These are phyloP conservation scores for Pleurotus salmoneostramineus DNA, from an alignment of 768 basidiomycete genomes.

Conservation along the genomic window DNA sequence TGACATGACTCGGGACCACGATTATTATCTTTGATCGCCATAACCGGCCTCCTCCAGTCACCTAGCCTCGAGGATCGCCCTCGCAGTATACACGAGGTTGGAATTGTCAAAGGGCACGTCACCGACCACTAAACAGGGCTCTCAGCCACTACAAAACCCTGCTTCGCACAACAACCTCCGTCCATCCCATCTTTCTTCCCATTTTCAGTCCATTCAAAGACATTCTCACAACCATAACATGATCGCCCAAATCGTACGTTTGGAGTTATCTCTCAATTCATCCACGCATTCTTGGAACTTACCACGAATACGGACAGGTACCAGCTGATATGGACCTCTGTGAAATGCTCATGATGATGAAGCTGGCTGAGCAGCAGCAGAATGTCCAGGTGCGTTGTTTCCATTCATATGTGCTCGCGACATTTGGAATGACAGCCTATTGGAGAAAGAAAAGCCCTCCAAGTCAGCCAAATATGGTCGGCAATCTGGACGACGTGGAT, in stretches of 20 bases:
- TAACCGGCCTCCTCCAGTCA: conserved; percentile 5
- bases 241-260: conserved; percentile 3
- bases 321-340: conserved; percentile 45
- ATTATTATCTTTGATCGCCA: conserved; percentile 7
- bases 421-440: conserved; percentile 14
- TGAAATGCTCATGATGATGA: conserved; percentile 47
- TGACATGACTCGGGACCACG: conserved; percentile 7
- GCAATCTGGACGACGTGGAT: conserved; percentile 31
- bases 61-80: conserved; percentile 2
- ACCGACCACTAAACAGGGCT: neutral
- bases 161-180: neutral
- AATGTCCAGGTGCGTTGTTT: neutral
- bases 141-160: neutral
- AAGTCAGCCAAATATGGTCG: conserved; percentile 19
- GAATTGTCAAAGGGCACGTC: conserved; percentile 3
- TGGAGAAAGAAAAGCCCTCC: conserved; percentile 42
- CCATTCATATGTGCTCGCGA: neutral
- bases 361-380: conserved; percentile 24
- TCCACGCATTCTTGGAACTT: neutral
- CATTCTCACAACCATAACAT: neutral
- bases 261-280: neutral
- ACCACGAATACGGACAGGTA: conserved; percentile 6
- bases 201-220: neutral
- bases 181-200: neutral
- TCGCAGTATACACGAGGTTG: conserved; percentile 7